Conservation (phyloP, 768 basidiomycete species). For the Rhizopogon sp. region DNA sequence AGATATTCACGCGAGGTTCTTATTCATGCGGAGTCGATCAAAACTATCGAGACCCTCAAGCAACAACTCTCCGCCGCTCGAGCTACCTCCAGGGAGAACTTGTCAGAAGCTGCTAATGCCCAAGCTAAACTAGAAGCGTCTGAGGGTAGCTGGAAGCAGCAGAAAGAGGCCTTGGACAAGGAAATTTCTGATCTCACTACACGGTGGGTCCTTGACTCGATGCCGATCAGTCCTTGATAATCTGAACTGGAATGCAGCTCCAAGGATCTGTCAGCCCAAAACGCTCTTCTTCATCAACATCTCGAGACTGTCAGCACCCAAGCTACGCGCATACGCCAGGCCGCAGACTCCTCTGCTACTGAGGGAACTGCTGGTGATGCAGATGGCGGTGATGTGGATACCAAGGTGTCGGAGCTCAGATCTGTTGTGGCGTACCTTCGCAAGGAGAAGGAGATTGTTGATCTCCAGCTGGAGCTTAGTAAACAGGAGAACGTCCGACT, state of each 20-base stretch:
- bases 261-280: slow-evolving; percentile 73
- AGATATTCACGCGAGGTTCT: slow-evolving; percentile 79
- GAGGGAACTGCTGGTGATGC: slow-evolving; percentile 35
- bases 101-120: slow-evolving; percentile 66
- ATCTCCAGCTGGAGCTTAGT: slow-evolving; percentile 79
- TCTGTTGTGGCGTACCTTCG: slow-evolving; percentile 78
- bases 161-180: slow-evolving; percentile 72
- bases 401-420: slow-evolving; percentile 67
- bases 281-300: slow-evolving; percentile 73
- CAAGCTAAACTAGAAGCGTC: slow-evolving; percentile 66
- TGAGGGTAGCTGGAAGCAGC: slow-evolving; percentile 76
- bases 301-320: slow-evolving; percentile 81
- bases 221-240: neutral
- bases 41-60: slow-evolving; percentile 59
- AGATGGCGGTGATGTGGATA: slow-evolving; percentile 51
- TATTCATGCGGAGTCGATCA: slow-evolving; percentile 82
- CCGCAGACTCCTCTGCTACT: slow-evolving; percentile 47
- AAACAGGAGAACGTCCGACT: slow-evolving; percentile 70
- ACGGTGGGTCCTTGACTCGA: slow-evolving; percentile 40
- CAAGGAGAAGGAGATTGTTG: slow-evolving; percentile 90
- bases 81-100: slow-evolving; percentile 49
- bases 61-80: slow-evolving; percentile 54
- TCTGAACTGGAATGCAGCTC: slow-evolving; percentile 36
- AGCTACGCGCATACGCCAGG: slow-evolving; percentile 74
- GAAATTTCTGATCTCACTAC: slow-evolving; percentile 68